Evolutionary conservation across 768 basidiomycete species (phyloP).

Genomic region (Suillus tomentosus): DNA sequence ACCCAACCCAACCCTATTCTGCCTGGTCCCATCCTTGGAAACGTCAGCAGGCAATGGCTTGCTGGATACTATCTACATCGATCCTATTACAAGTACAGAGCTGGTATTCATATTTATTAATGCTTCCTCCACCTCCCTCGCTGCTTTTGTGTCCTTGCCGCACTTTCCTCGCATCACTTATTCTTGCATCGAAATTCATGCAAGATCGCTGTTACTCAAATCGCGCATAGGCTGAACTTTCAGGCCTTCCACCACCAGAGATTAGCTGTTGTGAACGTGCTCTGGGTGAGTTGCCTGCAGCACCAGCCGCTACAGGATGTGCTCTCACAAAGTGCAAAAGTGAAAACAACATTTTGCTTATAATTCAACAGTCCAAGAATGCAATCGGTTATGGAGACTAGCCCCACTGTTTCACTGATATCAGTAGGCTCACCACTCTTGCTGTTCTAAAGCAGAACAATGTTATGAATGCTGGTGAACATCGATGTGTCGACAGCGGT

Average conservation of each 20-base stretch:
- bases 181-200: conserved; percentile 89
- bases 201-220: conserved; percentile 95
- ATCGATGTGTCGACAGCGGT: too few species aligned
- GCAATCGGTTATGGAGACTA: neutral
- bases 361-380: conserved; percentile 5
- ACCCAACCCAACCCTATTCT: too few species aligned
- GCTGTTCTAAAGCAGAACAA: too few species aligned
- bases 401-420: conserved; percentile 3
- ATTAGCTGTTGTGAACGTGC: conserved; percentile 88
- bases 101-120: too few species aligned
- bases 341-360: conserved; percentile 40
- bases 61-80: too few species aligned
- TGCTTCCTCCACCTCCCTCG: conserved; percentile 57
- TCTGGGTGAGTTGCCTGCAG: conserved; percentile 61
- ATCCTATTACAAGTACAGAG: too few species aligned
- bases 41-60: too few species aligned
- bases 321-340: conserved; percentile 53
- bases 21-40: too few species aligned
- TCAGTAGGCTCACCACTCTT: conserved; percentile 14
- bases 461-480: too few species aligned
- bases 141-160: conserved; percentile 87
- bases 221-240: conserved; percentile 90
- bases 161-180: conserved; percentile 84
- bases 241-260: conserved; percentile 84
- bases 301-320: conserved; percentile 37